Conservation (phyloP, 1,284 basidiomycete species). For the Apiotrichum laibachii region DNA sequence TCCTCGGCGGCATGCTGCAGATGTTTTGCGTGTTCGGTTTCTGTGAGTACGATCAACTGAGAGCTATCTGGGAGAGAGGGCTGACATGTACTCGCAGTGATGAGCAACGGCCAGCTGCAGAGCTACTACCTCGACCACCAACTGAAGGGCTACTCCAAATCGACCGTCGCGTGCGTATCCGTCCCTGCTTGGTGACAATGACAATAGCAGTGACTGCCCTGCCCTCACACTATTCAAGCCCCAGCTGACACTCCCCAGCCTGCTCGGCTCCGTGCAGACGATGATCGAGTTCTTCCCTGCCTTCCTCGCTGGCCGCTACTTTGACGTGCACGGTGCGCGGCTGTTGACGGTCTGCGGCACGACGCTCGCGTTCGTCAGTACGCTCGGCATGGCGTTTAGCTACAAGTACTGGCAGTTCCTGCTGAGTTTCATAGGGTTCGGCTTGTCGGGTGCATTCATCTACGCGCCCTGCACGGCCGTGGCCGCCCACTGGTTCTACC, state of each 20-base stretch:
- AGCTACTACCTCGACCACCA: constrained; percentile 42
- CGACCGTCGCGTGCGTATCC: background rate
- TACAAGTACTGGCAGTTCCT: constrained; percentile 46
- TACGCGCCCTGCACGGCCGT: constrained; percentile 44
- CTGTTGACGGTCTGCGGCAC: constrained; percentile 29
- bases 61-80: background rate
- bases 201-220: background rate
- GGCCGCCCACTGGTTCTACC: constrained; percentile 45
- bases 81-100: constrained; percentile 24
- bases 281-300: constrained; percentile 38
- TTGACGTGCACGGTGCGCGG: constrained; percentile 43
- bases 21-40: constrained; percentile 47
- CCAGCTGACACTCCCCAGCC: constrained; percentile 16
- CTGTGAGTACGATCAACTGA: constrained; percentile 27
- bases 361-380: constrained; percentile 24
- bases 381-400: constrained; percentile 42
- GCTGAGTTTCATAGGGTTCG: constrained; percentile 37
- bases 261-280: constrained; percentile 32
- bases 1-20: constrained; percentile 37
- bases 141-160: constrained; percentile 32
- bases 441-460: constrained; percentile 35
- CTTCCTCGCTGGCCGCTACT: constrained; percentile 38
- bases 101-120: constrained; percentile 42
- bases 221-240: no score
- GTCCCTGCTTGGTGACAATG: background rate